Percentiles rank a stretch among this genome's conserved stretches.
Conservation (phyloP, 2,329 filamentous ascomycete species). For the Talaromyces albobiverticillius region DNA sequence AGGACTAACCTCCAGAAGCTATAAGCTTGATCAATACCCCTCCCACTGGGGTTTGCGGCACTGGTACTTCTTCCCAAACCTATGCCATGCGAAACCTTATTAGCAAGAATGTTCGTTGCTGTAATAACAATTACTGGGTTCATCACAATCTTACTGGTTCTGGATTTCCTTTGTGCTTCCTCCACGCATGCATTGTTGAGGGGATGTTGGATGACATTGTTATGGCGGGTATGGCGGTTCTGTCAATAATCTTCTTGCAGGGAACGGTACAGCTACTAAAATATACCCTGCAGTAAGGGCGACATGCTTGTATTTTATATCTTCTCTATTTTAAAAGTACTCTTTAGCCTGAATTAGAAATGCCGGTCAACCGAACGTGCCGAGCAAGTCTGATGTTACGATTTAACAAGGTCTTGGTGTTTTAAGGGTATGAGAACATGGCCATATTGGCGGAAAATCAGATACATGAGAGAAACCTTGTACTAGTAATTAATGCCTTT, state of each 20-base stretch:
- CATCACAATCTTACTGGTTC: neutral
- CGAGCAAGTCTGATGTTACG: no score
- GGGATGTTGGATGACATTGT: neutral
- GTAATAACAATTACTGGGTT: no score
- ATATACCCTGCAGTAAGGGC: no score
- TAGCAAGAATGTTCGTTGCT: neutral
- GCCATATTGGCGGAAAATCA: no score
- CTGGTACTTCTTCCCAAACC: neutral
- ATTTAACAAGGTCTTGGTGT: no score
- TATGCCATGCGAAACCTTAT: neutral
- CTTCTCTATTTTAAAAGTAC: neutral
- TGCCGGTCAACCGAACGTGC: conserved; percentile 3
- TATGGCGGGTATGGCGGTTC: neutral
- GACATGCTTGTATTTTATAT: no score
- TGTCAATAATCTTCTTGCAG: neutral
- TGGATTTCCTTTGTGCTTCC: neutral
- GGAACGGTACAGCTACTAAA: neutral
- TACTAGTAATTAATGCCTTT: no score
- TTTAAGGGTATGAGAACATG: no score
- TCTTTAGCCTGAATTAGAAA: neutral
- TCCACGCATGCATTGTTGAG: neutral
- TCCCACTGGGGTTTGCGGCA: neutral
- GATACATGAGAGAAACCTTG: no score
- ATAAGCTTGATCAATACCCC: neutral
- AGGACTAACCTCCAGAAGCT: conserved; percentile 1